A percentile compares a stretch with the other conserved stretches of the same genome.
These are phyloP conservation scores for Taiozyma onychis DNA, from an alignment of 1,139 yeast genomes.

Conservation along the genomic window DNA sequence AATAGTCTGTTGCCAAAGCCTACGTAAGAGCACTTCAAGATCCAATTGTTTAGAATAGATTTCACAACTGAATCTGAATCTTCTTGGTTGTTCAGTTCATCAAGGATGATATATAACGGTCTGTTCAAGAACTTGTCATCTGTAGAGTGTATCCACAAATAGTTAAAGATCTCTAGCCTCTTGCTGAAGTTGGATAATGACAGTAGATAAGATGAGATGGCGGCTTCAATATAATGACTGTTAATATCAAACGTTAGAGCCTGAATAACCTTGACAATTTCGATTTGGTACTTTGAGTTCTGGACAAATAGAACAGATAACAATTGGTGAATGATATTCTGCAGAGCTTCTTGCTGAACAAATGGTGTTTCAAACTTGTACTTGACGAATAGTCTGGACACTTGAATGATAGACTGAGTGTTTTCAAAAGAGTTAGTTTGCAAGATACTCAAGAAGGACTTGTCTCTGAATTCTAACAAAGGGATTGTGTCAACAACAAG, in stretches of 20 bases:
- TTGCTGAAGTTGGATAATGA: slow-evolving; percentile 32
- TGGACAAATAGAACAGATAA: slow-evolving; percentile 8
- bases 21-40: slow-evolving; percentile 42
- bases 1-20: slow-evolving; percentile 59
- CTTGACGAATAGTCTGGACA: slow-evolving; percentile 16
- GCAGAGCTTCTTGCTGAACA: slow-evolving; percentile 12
- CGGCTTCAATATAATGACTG: slow-evolving; percentile 51
- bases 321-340: slow-evolving; percentile 14
- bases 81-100: slow-evolving; percentile 44
- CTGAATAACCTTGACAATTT: slow-evolving; percentile 18
- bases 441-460: slow-evolving; percentile 9
- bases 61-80: slow-evolving; percentile 38
- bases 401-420: slow-evolving; percentile 6
- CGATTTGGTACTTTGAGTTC: slow-evolving; percentile 18
- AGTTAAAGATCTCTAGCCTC: slow-evolving; percentile 44
- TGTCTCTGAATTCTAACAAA: slow-evolving; percentile 23
- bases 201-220: slow-evolving; percentile 44
- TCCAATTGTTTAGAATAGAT: slow-evolving; percentile 51
- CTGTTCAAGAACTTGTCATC: slow-evolving; percentile 42
- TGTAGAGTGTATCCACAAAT: slow-evolving; percentile 58
- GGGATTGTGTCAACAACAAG: slow-evolving; percentile 45
- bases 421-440: slow-evolving; percentile 5
- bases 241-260: slow-evolving; percentile 18
- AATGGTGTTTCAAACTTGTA: slow-evolving; percentile 17
- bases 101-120: slow-evolving; percentile 67